phyloP scores from a whole-genome alignment of 2,329 filamentous ascomycete genomes.

The Juglanconis juglandina region DNA sequence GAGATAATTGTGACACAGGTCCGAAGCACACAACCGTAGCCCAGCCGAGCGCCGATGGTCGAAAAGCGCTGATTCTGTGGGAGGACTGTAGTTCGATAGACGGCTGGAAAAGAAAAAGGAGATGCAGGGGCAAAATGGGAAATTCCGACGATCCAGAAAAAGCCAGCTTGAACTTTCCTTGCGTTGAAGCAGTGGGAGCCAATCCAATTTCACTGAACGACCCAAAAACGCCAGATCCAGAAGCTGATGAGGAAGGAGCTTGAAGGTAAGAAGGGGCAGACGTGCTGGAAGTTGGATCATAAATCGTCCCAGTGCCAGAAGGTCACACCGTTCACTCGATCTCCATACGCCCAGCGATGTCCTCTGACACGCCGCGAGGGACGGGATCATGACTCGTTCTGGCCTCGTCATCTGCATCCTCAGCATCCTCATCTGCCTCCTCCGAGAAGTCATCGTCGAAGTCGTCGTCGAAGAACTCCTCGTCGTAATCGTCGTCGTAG shows the following conservation, averaged over 20 bases:
- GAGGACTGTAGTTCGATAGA: background rate
- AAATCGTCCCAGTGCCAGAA: background rate
- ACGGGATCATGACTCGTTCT: slow-evolving; percentile 37
- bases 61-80: too few relatives aligned
- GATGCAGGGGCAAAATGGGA: background rate
- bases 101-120: background rate
- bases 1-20: background rate
- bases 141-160: background rate
- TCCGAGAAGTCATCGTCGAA: slow-evolving; percentile 32
- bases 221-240: background rate
- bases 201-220: background rate
- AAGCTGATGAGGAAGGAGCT: background rate
- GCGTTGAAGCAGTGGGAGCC: slow-evolving; percentile 14
- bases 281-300: background rate
- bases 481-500: slow-evolving; percentile 46
- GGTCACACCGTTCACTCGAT: slow-evolving; percentile 38
- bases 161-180: background rate
- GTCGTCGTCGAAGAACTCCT: slow-evolving; percentile 40
- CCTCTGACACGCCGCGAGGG: slow-evolving; percentile 56
- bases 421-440: slow-evolving; percentile 37
- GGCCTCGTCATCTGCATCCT: slow-evolving; percentile 34
- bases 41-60: too few relatives aligned
- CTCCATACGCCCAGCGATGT: slow-evolving; percentile 61
- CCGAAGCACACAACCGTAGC: too few relatives aligned
- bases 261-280: background rate